Evolutionary conservation across 495 filamentous ascomycete species (phyloP).

Genomic region (Terfezia boudieri): DNA sequence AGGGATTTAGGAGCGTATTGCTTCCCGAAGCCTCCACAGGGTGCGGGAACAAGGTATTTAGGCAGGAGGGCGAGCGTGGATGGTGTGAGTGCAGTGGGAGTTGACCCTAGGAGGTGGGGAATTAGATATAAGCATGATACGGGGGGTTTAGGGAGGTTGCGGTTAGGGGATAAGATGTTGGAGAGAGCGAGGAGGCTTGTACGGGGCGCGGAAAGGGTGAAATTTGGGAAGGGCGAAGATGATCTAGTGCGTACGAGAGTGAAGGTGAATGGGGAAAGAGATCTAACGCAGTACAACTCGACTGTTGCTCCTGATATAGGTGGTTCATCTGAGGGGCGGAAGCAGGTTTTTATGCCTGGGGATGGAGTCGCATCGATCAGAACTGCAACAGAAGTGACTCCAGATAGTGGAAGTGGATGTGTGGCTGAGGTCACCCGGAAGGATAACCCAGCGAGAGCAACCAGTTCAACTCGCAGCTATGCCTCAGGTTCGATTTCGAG

Average conservation of each 20-base stretch:
- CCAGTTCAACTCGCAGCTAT: neutral
- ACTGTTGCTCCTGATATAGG: neutral
- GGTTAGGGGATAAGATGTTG: neutral
- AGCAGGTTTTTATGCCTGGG: neutral
- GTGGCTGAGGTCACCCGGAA: neutral
- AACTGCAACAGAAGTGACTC: neutral
- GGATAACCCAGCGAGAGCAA: neutral
- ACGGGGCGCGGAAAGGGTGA: neutral
- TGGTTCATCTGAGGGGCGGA: neutral
- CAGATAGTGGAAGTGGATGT: neutral
- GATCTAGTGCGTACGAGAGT: neutral
- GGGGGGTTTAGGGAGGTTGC: neutral
- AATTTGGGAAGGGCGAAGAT: neutral
- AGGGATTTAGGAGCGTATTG: neutral
- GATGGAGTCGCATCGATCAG: neutral
- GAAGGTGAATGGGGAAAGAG: neutral
- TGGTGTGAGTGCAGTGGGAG: neutral
- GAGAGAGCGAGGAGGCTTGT: neutral
- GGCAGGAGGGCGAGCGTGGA: neutral
- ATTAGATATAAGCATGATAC: neutral
- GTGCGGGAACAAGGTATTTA: neutral
- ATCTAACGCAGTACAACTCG: neutral
- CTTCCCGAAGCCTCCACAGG: neutral
- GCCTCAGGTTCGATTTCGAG: neutral
- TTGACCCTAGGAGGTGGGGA: neutral